Evolutionary conservation across 148 eudicot species (phyloP).

Genomic region (Persicaria tinctoria): DNA sequence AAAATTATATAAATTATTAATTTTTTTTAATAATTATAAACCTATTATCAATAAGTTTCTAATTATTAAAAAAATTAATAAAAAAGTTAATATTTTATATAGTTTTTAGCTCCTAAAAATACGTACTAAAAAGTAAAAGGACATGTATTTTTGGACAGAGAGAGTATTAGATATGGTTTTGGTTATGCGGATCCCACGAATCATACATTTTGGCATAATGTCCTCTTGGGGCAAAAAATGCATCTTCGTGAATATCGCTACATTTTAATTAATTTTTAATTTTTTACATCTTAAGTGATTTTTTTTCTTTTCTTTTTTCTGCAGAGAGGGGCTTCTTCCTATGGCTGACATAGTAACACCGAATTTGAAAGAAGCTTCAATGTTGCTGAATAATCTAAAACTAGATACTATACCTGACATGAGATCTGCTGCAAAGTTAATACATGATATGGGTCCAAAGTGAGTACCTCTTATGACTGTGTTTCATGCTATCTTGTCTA

Average conservation of each 20-base stretch:
- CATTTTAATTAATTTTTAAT: not conserved
- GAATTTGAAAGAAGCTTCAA: conserved; percentile 85
- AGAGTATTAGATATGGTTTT: not conserved
- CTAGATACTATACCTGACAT: conserved; percentile 71
- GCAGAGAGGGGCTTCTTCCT: conserved; percentile 73
- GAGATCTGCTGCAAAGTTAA: conserved; percentile 80
- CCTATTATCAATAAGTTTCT: too few species aligned
- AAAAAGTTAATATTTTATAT: too few species aligned
- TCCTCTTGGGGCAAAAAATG: not conserved
- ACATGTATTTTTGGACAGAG: too few species aligned
- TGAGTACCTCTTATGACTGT: conserved; percentile 18
- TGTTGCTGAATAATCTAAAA: conserved; percentile 57
- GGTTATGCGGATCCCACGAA: not conserved
- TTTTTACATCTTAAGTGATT: not conserved
- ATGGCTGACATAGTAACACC: conserved; percentile 86
- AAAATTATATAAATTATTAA: too few species aligned
- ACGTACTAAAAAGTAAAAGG: too few species aligned
- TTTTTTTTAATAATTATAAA: too few species aligned
- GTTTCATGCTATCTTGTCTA: not conserved
- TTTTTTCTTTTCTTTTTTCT: conserved; percentile 12
- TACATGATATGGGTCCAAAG: conserved; percentile 85
- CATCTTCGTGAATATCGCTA: not conserved
- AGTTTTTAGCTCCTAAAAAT: too few species aligned
- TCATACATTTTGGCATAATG: not conserved
- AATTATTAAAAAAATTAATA: too few species aligned